These are phyloP conservation scores for Xylaria sp. DNA, from an alignment of 2,329 filamentous ascomycete species.

Conservation along the genomic window DNA sequence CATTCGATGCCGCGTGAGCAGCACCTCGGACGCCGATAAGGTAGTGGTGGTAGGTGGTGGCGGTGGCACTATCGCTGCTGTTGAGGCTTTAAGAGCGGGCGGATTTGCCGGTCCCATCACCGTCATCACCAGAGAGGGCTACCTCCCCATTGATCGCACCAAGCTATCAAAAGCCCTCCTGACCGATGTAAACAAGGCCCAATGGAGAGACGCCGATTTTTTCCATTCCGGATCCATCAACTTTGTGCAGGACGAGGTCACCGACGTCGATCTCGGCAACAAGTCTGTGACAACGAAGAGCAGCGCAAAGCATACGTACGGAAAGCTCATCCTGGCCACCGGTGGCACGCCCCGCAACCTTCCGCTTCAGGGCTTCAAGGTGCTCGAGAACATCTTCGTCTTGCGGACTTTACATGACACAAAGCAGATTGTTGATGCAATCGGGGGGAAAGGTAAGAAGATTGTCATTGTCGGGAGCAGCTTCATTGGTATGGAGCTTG, in stretches of 20 bases:
- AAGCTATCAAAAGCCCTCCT: conserved; percentile 96
- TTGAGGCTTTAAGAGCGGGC: conserved; percentile 84
- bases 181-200: conserved; percentile 80
- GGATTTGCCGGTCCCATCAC: conserved; percentile 85
- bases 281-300: conserved; percentile 81
- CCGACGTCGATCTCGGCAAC: conserved; percentile 76
- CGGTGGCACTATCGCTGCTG: conserved; percentile 81
- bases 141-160: conserved; percentile 89
- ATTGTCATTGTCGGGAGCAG: conserved; percentile 92
- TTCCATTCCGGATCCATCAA: conserved; percentile 72
- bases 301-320: conserved; percentile 79
- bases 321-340: conserved; percentile 89
- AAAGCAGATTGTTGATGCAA: conserved; percentile 79
- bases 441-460: conserved; percentile 88
- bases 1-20: conserved; percentile 71
- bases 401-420: conserved; percentile 82
- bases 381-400: conserved; percentile 86
- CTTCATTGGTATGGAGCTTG: conserved; percentile 99
- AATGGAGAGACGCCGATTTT: conserved; percentile 80
- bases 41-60: conserved; percentile 91
- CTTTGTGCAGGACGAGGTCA: conserved; percentile 73
- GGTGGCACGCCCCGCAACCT: conserved; percentile 82
- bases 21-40: conserved; percentile 65
- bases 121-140: conserved; percentile 84
- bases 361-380: conserved; percentile 86